Base-by-base conservation (phyloP, 495 filamentous ascomycete species). In the Tetracladium marchalianum region DNA sequence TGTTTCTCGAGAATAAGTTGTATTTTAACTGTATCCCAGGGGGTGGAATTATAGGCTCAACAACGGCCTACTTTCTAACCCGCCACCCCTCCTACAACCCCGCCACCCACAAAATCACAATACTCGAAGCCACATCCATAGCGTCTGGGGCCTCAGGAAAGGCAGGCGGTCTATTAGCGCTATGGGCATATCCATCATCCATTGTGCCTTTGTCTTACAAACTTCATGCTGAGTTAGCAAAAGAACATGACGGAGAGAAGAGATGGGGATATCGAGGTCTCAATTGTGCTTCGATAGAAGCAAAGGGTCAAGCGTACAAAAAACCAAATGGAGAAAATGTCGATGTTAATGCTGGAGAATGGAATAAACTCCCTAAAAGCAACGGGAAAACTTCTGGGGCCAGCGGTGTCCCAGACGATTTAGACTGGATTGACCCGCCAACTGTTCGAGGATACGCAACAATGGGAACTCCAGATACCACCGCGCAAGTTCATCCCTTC, bases 141-240 rank as follows among this genome's bases (percentile, higher is more conserved):
- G 92, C 92, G 12, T 83, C 89, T 10, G 90, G 85, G 18, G 92
- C 92, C 35, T 95, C 88, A 18, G 92, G 92, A 7, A 98, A 98
- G 69, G 92, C 92, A 1, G 92, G 92, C 4, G 92, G 92, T 1
- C 73, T 98, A 11, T 69, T 98, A 13, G 92, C 81, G 1, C 71
- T 89, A 35, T 98, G 92, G 92, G 92, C 92, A 10, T 95, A 96
- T 57, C 92, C 92, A 1, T 72, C 62, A 51, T 84, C 75, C 55
- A 77, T 98, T 46, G 92, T 96, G 0, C 85, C 87, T 1, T 68
- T 98, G 43, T 92, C 85, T 50, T 98, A 85, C 66, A 71, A 73
- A 38, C 70, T 96, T 9, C 92, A 98, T 57, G 73, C 77, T 11
- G 77, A 95, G 47, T 70, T 98, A 6, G 85, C 93, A n/a, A 73